A percentile compares a stretch with the other conserved stretches of the same genome.
Evolutionary conservation across 129 eudicot genomes (phyloP).

Genomic region (Dittrichia graveolens): DNA sequence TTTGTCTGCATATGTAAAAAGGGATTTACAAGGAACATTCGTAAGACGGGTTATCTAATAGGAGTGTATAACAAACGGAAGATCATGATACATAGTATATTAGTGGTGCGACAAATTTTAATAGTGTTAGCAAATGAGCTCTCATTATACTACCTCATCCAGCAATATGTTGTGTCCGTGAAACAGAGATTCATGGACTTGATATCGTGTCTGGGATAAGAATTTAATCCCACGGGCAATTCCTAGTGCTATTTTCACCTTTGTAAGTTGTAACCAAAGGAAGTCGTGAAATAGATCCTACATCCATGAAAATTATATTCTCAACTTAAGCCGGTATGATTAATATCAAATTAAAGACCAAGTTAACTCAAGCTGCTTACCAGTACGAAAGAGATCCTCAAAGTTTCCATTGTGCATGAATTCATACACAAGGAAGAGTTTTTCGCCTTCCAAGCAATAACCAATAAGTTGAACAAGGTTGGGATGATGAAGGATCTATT

Average conservation of each 20-base stretch:
- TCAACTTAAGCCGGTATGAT: neutral
- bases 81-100: neutral
- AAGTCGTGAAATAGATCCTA: constrained; percentile 8
- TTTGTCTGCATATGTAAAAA: too few relatives aligned
- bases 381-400: neutral
- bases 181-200: too few relatives aligned
- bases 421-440: too few relatives aligned
- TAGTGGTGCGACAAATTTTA: neutral
- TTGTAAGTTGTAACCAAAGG: constrained; percentile 3
- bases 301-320: neutral
- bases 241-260: constrained; percentile 14
- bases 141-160: neutral
- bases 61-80: too few relatives aligned
- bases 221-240: constrained; percentile 7
- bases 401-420: too few relatives aligned
- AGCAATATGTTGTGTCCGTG: neutral
- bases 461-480: too few relatives aligned
- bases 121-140: neutral
- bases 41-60: too few relatives aligned
- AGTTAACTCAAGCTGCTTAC: neutral
- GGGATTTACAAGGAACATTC: too few relatives aligned
- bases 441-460: too few relatives aligned
- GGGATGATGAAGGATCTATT: too few relatives aligned
- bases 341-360: too few relatives aligned
- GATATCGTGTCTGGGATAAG: neutral